Conservation (phyloP, 148 eudicot genomes). For the Amaranthus cruentus region DNA sequence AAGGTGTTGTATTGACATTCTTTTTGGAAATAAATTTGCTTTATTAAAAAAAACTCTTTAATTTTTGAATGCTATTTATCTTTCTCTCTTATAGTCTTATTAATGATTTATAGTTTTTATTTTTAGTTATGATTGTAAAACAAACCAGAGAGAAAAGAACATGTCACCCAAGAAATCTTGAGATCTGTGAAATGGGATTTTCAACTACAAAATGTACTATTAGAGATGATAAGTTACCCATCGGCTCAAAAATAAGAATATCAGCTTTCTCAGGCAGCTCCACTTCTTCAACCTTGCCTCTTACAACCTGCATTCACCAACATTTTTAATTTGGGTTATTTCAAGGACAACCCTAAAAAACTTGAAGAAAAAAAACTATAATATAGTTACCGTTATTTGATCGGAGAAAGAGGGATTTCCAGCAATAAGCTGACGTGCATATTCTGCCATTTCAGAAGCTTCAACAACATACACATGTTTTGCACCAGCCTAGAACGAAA, state of each 20-base stretch:
- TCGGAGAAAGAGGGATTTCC: constrained; percentile 77
- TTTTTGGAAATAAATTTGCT: no score
- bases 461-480: constrained; percentile 97
- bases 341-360: background rate
- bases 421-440: constrained; percentile 84
- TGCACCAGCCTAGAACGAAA: constrained; percentile 75
- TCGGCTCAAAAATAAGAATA: constrained; percentile 90
- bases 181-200: background rate
- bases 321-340: constrained; percentile 8
- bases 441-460: constrained; percentile 98
- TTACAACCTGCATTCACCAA: constrained; percentile 53
- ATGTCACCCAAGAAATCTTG: background rate
- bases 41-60: no score
- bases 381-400: constrained; percentile 64
- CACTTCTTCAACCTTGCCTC: constrained; percentile 96
- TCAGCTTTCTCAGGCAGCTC: constrained; percentile 97
- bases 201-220: background rate
- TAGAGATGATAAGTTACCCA: constrained; percentile 52
- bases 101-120: no score
- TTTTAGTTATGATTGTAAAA: no score
- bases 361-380: no score
- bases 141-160: no score
- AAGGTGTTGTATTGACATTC: no score
- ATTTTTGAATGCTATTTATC: no score
- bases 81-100: no score